phyloP scores from a whole-genome alignment of 192 early-diverging fungal species.

The Backusella australiensis region DNA sequence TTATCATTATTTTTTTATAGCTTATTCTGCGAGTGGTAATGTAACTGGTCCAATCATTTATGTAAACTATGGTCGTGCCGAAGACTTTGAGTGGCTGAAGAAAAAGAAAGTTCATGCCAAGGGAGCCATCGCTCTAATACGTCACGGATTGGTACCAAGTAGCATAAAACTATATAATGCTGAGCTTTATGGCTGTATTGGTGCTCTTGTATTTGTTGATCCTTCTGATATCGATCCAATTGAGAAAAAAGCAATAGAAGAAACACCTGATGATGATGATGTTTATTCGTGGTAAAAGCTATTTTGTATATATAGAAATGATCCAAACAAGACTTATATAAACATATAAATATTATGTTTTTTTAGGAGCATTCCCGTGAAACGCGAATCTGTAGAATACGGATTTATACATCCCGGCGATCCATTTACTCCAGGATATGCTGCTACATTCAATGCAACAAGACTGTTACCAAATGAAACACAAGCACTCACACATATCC shows the following conservation, averaged over 20 bases:
- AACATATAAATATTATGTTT: neutral
- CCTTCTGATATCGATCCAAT: slow-evolving; percentile 36
- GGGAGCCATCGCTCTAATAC: slow-evolving; percentile 54
- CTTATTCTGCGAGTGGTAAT: slow-evolving; percentile 56
- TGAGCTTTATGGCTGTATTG: slow-evolving; percentile 48
- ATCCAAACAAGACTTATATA: neutral
- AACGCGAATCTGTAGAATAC: slow-evolving; percentile 10
- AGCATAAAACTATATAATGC: slow-evolving; percentile 56
- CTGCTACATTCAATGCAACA: slow-evolving; percentile 33
- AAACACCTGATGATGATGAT: slow-evolving; percentile 44
- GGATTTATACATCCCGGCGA: slow-evolving; percentile 40
- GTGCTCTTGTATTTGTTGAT: slow-evolving; percentile 61
- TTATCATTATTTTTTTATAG: slow-evolving; percentile 8
- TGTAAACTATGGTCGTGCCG: slow-evolving; percentile 57
- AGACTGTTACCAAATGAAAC: slow-evolving; percentile 35
- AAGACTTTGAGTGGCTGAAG: slow-evolving; percentile 50
- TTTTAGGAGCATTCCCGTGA: neutral
- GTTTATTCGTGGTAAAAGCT: neutral
- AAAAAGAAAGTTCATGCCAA: slow-evolving; percentile 28
- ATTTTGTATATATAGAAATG: neutral
- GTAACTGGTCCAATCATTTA: slow-evolving; percentile 60
- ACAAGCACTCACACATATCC: slow-evolving; percentile 51
- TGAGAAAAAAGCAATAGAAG: neutral
- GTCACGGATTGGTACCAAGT: slow-evolving; percentile 47
- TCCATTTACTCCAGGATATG: slow-evolving; percentile 54